Conservation (phyloP, 768 basidiomycete species). For the Podaxis sp. region DNA sequence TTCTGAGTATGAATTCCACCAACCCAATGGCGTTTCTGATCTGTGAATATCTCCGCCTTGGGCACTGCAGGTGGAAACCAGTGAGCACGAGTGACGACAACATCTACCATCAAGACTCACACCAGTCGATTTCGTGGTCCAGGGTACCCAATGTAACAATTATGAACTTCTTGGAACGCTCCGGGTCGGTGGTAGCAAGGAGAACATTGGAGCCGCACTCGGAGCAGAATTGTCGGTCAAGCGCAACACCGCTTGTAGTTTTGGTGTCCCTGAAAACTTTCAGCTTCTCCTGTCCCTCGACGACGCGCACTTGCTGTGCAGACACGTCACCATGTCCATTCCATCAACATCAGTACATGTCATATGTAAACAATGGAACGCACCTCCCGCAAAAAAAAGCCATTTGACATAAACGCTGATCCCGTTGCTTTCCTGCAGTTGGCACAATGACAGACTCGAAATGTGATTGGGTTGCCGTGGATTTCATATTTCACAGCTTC, state of each 20-base stretch:
- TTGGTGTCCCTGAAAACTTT: slow-evolving; percentile 27
- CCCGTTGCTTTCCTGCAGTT: slow-evolving; percentile 44
- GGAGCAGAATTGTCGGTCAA: slow-evolving; percentile 34
- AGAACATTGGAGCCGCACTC: slow-evolving; percentile 39
- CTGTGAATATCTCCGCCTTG: slow-evolving; percentile 26
- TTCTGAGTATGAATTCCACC: neutral
- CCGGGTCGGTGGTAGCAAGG: slow-evolving; percentile 19
- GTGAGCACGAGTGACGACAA: neutral
- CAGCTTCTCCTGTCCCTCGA: slow-evolving; percentile 29
- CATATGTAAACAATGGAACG: slow-evolving; percentile 10
- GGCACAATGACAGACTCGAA: slow-evolving; percentile 42
- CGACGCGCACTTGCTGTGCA: slow-evolving; percentile 26
- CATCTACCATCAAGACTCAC: slow-evolving; percentile 8
- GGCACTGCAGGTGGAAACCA: slow-evolving; percentile 23
- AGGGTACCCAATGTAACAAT: slow-evolving; percentile 31
- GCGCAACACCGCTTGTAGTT: slow-evolving; percentile 30
- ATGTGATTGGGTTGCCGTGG: slow-evolving; percentile 34
- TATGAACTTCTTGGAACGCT: slow-evolving; percentile 20
- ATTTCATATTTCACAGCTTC: slow-evolving; percentile 34
- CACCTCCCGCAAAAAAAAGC: slow-evolving; percentile 35
- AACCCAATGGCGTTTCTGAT: slow-evolving; percentile 23
- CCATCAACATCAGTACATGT: neutral
- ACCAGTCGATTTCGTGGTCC: slow-evolving; percentile 30
- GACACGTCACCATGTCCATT: neutral
- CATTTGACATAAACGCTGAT: slow-evolving; percentile 40